Evolutionary conservation across 1,284 basidiomycete genomes (phyloP).

Genomic region (Gomphus bonarii): DNA sequence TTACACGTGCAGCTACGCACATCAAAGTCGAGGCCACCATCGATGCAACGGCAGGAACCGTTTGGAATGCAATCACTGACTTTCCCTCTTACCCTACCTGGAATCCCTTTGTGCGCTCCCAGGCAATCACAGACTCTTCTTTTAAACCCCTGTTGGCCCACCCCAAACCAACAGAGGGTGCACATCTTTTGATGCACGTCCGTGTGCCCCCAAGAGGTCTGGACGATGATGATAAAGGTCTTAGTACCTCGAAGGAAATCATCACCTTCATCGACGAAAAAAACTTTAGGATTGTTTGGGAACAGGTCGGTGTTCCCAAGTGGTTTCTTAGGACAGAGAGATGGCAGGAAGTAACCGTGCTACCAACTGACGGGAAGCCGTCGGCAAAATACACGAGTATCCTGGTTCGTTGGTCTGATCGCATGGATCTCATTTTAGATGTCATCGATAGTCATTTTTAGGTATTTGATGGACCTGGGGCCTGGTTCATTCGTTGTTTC

Average conservation of each 20-base stretch:
- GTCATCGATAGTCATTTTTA: conserved; percentile 24
- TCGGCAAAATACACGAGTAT: conserved; percentile 35
- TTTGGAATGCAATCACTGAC: conserved; percentile 21
- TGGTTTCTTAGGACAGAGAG: conserved; percentile 45
- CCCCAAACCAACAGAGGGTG: conserved; percentile 2
- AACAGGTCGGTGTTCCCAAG: conserved; percentile 27
- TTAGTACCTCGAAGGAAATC: neutral
- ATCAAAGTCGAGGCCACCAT: conserved; percentile 14
- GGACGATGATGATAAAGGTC: neutral
- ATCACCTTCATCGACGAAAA: conserved; percentile 41
- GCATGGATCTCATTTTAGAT: neutral
- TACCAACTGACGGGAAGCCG: conserved; percentile 37
- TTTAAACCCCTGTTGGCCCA: conserved; percentile 1
- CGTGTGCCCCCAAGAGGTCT: conserved; percentile 5
- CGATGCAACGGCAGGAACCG: conserved; percentile 19
- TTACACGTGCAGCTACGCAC: neutral
- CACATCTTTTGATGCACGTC: conserved; percentile 1
- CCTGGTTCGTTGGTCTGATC: neutral
- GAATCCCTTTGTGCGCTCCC: conserved; percentile 25
- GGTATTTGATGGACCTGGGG: conserved; percentile 45
- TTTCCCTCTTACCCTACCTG: conserved; percentile 23
- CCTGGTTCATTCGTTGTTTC: conserved; percentile 43
- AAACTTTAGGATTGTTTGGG: conserved; percentile 50
- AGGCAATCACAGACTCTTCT: conserved; percentile 19
- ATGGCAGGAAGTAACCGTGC: conserved; percentile 51